Evolutionary conservation across 176 grass and related monocot species (phyloP).

Genomic region (maize (Zea mays)): DNA sequence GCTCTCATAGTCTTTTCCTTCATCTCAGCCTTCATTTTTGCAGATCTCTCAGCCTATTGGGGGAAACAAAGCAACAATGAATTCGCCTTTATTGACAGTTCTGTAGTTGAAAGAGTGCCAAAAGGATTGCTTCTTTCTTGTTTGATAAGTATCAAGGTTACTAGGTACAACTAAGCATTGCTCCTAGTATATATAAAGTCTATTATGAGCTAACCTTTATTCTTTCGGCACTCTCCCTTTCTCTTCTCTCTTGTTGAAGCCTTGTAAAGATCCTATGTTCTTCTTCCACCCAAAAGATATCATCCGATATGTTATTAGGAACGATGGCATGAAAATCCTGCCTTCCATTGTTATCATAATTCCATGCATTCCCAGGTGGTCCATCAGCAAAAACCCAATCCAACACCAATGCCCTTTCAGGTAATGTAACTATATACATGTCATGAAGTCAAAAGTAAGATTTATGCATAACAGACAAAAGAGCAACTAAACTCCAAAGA

Average conservation of each 20-base stretch:
- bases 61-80: conserved; percentile 29
- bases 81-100: background rate
- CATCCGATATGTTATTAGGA: conserved; percentile 53
- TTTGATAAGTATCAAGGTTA: background rate
- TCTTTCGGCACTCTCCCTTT: conserved; percentile 54
- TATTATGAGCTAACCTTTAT: conserved; percentile 58
- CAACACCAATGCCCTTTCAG: conserved; percentile 62
- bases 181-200: conserved; percentile 4
- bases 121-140: background rate
- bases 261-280: conserved; percentile 67
- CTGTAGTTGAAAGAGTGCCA: conserved; percentile 3
- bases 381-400: conserved; percentile 91
- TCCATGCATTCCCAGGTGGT: conserved; percentile 59
- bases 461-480: conserved; percentile 13
- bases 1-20: conserved; percentile 80
- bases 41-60: conserved; percentile 62
- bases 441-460: conserved; percentile 23
- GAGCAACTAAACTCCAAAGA: conserved; percentile 13
- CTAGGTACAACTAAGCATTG: conserved; percentile 12
- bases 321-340: conserved; percentile 87
- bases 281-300: conserved; percentile 80
- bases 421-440: conserved; percentile 61
- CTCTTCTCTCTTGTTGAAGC: conserved; percentile 75
- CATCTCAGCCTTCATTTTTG: conserved; percentile 70
- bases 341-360: conserved; percentile 80